phyloP scores from a whole-genome alignment of 805 yeast species.

The Hanseniaspora clermontiae region DNA sequence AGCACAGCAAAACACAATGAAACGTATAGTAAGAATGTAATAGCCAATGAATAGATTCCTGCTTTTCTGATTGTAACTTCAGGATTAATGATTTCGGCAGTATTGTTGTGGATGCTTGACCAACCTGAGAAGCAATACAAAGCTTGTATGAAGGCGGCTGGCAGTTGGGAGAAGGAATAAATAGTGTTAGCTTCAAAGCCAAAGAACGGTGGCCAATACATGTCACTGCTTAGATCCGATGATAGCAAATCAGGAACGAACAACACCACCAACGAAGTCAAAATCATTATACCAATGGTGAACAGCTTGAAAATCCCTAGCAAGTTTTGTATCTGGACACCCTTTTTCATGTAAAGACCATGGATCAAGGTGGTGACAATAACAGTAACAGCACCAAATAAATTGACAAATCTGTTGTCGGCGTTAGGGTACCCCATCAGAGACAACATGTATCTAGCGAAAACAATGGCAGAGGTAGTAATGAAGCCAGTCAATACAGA shows the following conservation, averaged over 20 bases:
- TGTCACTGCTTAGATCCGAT: neutral
- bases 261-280: constrained; percentile 47
- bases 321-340: constrained; percentile 48
- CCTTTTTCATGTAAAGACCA: constrained; percentile 46
- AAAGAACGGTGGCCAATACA: constrained; percentile 18
- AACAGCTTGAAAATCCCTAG: constrained; percentile 50
- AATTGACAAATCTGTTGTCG: constrained; percentile 30
- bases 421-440: constrained; percentile 30
- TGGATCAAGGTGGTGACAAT: constrained; percentile 34
- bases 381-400: constrained; percentile 33
- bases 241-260: constrained; percentile 34
- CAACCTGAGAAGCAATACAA: constrained; percentile 52
- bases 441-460: constrained; percentile 46
- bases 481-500: constrained; percentile 45
- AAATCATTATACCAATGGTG: constrained; percentile 40
- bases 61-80: constrained; percentile 45
- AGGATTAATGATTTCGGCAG: constrained; percentile 52
- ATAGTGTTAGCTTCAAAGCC: constrained; percentile 20
- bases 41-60: constrained; percentile 41
- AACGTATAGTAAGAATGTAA: constrained; percentile 38
- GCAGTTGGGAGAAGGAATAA: constrained; percentile 35
- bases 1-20: constrained; percentile 46
- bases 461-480: constrained; percentile 43
- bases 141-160: constrained; percentile 46
- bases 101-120: constrained; percentile 48